Base-by-base conservation (phyloP, 768 basidiomycete genomes). In the Boletus patriciae region DNA sequence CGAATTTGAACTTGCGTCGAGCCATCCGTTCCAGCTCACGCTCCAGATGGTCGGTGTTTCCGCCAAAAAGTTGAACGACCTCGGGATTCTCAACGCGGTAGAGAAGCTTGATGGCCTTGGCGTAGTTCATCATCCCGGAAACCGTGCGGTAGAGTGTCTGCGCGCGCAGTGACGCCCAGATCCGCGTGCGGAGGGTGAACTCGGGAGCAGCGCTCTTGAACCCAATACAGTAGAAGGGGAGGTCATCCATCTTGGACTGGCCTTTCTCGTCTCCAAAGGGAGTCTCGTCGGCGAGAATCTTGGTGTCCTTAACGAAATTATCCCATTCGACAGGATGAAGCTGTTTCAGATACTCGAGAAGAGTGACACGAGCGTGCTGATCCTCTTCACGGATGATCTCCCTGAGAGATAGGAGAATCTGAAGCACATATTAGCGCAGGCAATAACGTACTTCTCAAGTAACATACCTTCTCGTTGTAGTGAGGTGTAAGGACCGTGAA, bases 61-160 rank as follows among this genome's bases (percentile, higher is more conserved):
- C 96, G 40, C 97, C 96, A 64, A 94, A 98, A 46, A 89, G 81
- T 75, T 98, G 96, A 18, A 99, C 97, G 46, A 99, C 92, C 73
- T 99, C 97, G 9, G 97, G 97, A 76, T 98, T 98, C 78, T 99
- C 97, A 42, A 99, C 97, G 54, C 96, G 93, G 73, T 98, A 96
- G n/a, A 99, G 83, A 36, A 99, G 78, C 72, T 99, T 99, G 85
- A 99, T 98, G 13, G 97, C 97, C 78, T 99, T 99, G 62, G 92
- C 87, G 73, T 99, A 98, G 77, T 99, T 99, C 97, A 98, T 98
- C 92, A 99, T 98, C 50, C 97, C 97, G 36, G 97, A 98, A 18
- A 99, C 96, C 15, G 97, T 99, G 62, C 97, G 87, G 71, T 99
- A 98, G 19, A 99, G 84, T 2, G 97, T 99, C 78, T 99, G 97